A percentile compares a stretch with the other conserved stretches of the same genome.
These are phyloP conservation scores for Prunus mira DNA, from an alignment of 306 rosid genomes.

Conservation along the genomic window DNA sequence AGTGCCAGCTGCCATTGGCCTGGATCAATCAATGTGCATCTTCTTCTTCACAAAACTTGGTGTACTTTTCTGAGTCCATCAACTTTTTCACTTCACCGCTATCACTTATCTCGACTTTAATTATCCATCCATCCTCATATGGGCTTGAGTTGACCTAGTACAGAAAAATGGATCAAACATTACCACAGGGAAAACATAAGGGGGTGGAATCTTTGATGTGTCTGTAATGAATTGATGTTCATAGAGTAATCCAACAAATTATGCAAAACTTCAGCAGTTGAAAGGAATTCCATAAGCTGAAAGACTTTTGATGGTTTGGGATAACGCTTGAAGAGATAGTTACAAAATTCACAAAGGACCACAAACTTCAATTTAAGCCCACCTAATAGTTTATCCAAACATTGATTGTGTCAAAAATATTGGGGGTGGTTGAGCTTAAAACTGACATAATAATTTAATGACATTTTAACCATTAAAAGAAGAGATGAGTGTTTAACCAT, in stretches of 20 bases:
- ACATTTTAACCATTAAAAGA: not conserved
- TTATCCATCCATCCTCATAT: constrained; percentile 78
- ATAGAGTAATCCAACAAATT: not conserved
- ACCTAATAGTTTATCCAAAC: not conserved
- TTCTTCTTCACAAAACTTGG: constrained; percentile 97
- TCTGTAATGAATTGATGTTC: not conserved
- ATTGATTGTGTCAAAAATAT: not conserved
- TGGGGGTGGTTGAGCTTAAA: not conserved
- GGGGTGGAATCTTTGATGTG: not conserved
- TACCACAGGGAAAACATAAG: not conserved
- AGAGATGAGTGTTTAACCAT: not conserved
- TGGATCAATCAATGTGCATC: constrained; percentile 61
- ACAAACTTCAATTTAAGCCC: not conserved
- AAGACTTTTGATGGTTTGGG: not conserved
- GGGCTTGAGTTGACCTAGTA: constrained; percentile 78
- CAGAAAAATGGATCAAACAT: constrained; percentile 8
- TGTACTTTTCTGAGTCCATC: constrained; percentile 80
- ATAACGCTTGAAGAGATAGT: not conserved
- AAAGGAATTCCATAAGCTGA: not conserved
- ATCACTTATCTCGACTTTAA: constrained; percentile 66
- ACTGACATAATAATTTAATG: not conserved
- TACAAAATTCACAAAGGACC: not conserved
- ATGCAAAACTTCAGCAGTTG: not conserved
- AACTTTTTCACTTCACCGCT: constrained; percentile 56
- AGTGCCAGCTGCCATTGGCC: constrained; percentile 2